A percentile compares a stretch with the other conserved stretches of the same genome.
Conservation (phyloP, 441 rosid genomes). For the Pelargonium australe region DNA sequence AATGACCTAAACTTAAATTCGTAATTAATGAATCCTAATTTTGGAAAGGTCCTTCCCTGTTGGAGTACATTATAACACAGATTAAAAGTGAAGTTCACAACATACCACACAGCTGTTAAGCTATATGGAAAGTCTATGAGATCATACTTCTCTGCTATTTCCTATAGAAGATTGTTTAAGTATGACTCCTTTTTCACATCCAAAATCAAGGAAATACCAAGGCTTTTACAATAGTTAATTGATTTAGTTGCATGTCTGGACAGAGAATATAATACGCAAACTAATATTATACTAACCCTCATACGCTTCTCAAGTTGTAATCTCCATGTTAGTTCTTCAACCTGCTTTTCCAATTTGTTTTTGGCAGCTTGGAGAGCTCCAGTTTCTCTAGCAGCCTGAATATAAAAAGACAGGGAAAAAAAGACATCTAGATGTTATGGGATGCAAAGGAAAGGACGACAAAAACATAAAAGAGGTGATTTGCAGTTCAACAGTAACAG, state of each 20-base stretch:
- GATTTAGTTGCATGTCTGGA: background rate
- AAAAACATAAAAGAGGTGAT: slow-evolving; percentile 10
- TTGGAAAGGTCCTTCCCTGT: background rate
- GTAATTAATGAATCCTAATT: background rate
- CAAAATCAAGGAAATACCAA: background rate
- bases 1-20: no score
- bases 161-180: background rate
- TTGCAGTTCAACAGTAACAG: slow-evolving; percentile 13
- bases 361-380: slow-evolving; percentile 96
- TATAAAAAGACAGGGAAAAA: slow-evolving; percentile 2
- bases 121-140: background rate
- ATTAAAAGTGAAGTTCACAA: background rate
- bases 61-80: background rate
- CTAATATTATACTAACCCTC: slow-evolving; percentile 37
- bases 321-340: slow-evolving; percentile 76
- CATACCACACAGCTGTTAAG: background rate
- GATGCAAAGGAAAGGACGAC: slow-evolving; percentile 11
- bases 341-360: slow-evolving; percentile 77
- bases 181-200: background rate
- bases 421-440: slow-evolving; percentile 4
- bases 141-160: background rate
- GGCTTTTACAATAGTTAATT: background rate
- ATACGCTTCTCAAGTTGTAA: slow-evolving; percentile 74
- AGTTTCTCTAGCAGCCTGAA: slow-evolving; percentile 85
- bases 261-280: background rate